Conservation (phyloP, 768 basidiomycete genomes). For the Trametes maxima region DNA sequence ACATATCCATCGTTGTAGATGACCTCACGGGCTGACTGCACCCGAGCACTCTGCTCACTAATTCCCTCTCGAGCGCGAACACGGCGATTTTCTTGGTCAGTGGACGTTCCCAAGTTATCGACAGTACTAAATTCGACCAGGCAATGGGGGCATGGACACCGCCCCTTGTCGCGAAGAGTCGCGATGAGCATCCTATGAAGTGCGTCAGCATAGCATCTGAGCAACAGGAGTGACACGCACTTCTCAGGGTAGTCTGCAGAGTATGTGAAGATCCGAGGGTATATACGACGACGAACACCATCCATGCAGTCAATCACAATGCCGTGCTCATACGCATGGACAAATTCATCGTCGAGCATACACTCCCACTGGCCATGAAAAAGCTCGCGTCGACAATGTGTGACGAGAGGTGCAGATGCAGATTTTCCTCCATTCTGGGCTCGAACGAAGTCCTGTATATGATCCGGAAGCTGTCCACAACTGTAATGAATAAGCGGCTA, state of each 20-base stretch:
- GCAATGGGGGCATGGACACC: slow-evolving; percentile 37
- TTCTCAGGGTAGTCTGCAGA: slow-evolving; percentile 39
- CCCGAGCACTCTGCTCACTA: neutral
- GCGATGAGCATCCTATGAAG: neutral
- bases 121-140: slow-evolving; percentile 23
- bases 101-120: slow-evolving; percentile 13
- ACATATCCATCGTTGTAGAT: slow-evolving; percentile 23
- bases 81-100: slow-evolving; percentile 12
- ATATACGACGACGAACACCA: slow-evolving; percentile 28
- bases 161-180: slow-evolving; percentile 30
- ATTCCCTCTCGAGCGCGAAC: no score
- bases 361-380: slow-evolving; percentile 32
- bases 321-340: slow-evolving; percentile 28
- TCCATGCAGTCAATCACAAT: slow-evolving; percentile 31
- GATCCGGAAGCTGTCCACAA: slow-evolving; percentile 35
- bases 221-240: slow-evolving; percentile 18
- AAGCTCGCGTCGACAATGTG: slow-evolving; percentile 36
- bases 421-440: slow-evolving; percentile 13
- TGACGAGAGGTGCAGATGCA: slow-evolving; percentile 26
- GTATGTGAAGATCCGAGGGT: slow-evolving; percentile 31
- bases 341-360: slow-evolving; percentile 27
- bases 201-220: neutral
- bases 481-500: neutral
- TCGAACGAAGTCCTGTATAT: slow-evolving; percentile 34
- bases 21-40: slow-evolving; percentile 10